A percentile compares a stretch with the other conserved stretches of the same genome.
Evolutionary conservation across 768 basidiomycete species (phyloP).

Genomic region (Stropharia rugosoannulata): DNA sequence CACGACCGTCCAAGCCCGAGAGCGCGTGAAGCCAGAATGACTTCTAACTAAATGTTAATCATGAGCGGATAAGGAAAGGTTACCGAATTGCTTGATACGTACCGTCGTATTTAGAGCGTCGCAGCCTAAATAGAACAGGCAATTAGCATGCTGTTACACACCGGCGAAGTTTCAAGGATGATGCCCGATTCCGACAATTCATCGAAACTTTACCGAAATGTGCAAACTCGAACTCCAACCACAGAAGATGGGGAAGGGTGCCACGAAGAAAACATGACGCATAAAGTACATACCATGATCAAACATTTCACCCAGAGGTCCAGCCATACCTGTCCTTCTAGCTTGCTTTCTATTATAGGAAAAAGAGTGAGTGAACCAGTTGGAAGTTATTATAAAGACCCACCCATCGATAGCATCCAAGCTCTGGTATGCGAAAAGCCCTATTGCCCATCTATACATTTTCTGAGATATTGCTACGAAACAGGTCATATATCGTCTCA

Average conservation of each 20-base stretch:
- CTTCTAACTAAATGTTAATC: conserved; percentile 66
- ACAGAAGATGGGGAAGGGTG: too few relatives aligned
- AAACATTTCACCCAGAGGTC: conserved; percentile 96
- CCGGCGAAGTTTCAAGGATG: too few relatives aligned
- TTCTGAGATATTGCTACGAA: not conserved
- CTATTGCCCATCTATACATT: conserved; percentile 71
- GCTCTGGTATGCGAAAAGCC: conserved; percentile 89
- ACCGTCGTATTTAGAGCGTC: conserved; percentile 97
- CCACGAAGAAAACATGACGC: too few relatives aligned
- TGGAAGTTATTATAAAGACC: conserved; percentile 21
- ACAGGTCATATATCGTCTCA: conserved; percentile 21
- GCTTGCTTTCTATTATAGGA: conserved; percentile 78
- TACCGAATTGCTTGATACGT: conserved; percentile 10
- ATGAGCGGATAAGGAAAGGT: not conserved
- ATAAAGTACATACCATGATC: conserved; percentile 70
- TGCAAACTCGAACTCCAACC: too few relatives aligned
- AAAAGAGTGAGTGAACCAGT: conserved; percentile 2
- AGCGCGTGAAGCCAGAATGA: conserved; percentile 77
- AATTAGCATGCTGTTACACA: not conserved
- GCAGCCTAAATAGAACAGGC: conserved; percentile 55
- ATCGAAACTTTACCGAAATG: too few relatives aligned
- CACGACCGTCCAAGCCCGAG: conserved; percentile 92
- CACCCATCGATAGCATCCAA: conserved; percentile 90
- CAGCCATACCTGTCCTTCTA: conserved; percentile 93
- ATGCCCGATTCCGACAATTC: too few relatives aligned